Conservation (phyloP, 129 eudicot genomes). For the Cynara cardunculus region DNA sequence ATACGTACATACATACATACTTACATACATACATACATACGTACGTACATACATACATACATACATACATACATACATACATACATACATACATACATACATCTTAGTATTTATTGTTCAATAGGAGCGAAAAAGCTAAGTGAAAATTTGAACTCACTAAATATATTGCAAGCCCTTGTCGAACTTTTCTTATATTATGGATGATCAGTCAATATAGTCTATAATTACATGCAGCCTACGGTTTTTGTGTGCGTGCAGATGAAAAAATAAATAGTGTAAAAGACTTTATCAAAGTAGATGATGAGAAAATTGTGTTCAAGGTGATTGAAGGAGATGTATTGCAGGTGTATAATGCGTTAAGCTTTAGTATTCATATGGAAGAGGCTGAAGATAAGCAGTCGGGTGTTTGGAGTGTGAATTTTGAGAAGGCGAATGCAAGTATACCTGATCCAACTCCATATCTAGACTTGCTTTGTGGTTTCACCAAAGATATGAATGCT, state of each 20-base stretch:
- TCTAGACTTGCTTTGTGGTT: not conserved
- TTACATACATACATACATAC: too few relatives aligned
- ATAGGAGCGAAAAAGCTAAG: too few relatives aligned
- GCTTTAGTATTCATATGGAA: not conserved
- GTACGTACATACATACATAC: too few relatives aligned
- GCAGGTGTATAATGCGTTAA: not conserved
- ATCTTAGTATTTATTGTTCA: too few relatives aligned
- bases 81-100: too few relatives aligned
- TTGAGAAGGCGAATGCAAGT: not conserved
- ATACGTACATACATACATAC: too few relatives aligned
- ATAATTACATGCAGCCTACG: too few relatives aligned
- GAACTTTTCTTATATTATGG: too few relatives aligned
- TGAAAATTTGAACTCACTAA: too few relatives aligned
- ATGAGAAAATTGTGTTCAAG: not conserved
- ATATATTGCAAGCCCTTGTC: too few relatives aligned
- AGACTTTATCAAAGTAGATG: not conserved
- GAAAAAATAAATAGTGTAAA: not conserved
- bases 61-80: too few relatives aligned
- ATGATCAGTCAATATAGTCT: too few relatives aligned
- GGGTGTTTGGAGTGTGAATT: not conserved
- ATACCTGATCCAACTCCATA: not conserved
- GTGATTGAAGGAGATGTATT: not conserved
- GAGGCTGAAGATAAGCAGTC: not conserved
- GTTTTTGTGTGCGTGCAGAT: not conserved
- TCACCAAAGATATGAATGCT: not conserved